phyloP scores from a whole-genome alignment of 805 yeast species.

The Lachancea sp. region DNA sequence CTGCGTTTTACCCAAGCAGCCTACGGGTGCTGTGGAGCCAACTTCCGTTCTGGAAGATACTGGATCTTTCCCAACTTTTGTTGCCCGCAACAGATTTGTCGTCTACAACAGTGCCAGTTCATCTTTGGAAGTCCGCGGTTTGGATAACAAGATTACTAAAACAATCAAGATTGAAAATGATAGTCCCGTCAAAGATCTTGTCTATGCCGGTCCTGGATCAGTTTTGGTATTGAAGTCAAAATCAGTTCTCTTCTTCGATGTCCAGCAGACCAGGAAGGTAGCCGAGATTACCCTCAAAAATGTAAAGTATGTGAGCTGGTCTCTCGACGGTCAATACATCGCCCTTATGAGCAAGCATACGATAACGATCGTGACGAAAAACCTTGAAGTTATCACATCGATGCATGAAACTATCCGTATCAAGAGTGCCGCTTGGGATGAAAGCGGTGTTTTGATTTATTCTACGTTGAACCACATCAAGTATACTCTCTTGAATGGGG shows the following conservation, averaged over 20 bases:
- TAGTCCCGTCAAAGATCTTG: slow-evolving; percentile 60
- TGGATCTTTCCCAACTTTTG: slow-evolving; percentile 81
- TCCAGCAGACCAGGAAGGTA: slow-evolving; percentile 80
- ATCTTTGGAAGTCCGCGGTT: slow-evolving; percentile 75
- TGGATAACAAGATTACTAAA: slow-evolving; percentile 76
- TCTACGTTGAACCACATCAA: slow-evolving; percentile 94
- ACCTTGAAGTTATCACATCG: slow-evolving; percentile 68
- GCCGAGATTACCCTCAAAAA: slow-evolving; percentile 64
- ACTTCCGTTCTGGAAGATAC: slow-evolving; percentile 70
- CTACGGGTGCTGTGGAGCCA: slow-evolving; percentile 92
- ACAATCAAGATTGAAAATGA: slow-evolving; percentile 66
- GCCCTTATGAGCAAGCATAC: slow-evolving; percentile 91
- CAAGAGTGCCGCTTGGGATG: slow-evolving; percentile 97
- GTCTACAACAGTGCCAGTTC: slow-evolving; percentile 60
- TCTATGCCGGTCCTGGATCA: slow-evolving; percentile 76
- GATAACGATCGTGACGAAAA: slow-evolving; percentile 77
- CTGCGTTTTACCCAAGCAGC: slow-evolving; percentile 74
- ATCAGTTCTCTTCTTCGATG: slow-evolving; percentile 77
- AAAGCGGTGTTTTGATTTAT: slow-evolving; percentile 81
- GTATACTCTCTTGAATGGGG: slow-evolving; percentile 89
- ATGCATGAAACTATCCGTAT: slow-evolving; percentile 95
- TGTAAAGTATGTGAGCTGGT: slow-evolving; percentile 87
- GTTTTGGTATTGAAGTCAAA: slow-evolving; percentile 67
- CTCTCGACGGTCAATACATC: slow-evolving; percentile 75
- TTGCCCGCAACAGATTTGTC: slow-evolving; percentile 91